Conservation (phyloP, 441 rosid genomes). For the Populus hybrid region DNA sequence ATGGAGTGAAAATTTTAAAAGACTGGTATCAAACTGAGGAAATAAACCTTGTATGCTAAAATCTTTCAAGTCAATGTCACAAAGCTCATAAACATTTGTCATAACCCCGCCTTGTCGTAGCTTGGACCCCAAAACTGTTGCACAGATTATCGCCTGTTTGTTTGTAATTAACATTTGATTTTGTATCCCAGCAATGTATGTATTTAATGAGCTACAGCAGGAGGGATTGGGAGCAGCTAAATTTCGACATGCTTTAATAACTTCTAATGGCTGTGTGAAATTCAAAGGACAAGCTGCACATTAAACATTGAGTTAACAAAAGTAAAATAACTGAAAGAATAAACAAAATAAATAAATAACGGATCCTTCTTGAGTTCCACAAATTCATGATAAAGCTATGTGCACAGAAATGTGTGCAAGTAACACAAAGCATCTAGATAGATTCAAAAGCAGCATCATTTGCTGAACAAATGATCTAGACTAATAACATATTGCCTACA, state of each 20-base stretch:
- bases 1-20: neutral
- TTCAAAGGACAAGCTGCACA: slow-evolving; percentile 90
- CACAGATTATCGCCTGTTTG: slow-evolving; percentile 93
- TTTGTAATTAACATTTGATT: slow-evolving; percentile 95
- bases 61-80: slow-evolving; percentile 96
- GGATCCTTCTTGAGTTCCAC: neutral
- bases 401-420: neutral
- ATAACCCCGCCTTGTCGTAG: slow-evolving; percentile 83
- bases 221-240: slow-evolving; percentile 89
- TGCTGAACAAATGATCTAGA: neutral
- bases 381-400: neutral
- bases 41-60: slow-evolving; percentile 84
- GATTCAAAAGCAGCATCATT: neutral
- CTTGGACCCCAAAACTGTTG: slow-evolving; percentile 78
- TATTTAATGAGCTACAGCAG: slow-evolving; percentile 86
- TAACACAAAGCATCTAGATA: neutral
- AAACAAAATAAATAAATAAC: neutral
- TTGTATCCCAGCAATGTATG: slow-evolving; percentile 81
- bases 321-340: slow-evolving; percentile 14
- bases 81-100: slow-evolving; percentile 85
- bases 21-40: slow-evolving; percentile 7
- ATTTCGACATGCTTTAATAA: slow-evolving; percentile 78
- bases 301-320: slow-evolving; percentile 12
- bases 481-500: neutral
- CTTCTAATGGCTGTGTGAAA: slow-evolving; percentile 72